Evolutionary conservation across 2,329 filamentous ascomycete genomes (phyloP).

Genomic region (Fusarium nygamai): DNA sequence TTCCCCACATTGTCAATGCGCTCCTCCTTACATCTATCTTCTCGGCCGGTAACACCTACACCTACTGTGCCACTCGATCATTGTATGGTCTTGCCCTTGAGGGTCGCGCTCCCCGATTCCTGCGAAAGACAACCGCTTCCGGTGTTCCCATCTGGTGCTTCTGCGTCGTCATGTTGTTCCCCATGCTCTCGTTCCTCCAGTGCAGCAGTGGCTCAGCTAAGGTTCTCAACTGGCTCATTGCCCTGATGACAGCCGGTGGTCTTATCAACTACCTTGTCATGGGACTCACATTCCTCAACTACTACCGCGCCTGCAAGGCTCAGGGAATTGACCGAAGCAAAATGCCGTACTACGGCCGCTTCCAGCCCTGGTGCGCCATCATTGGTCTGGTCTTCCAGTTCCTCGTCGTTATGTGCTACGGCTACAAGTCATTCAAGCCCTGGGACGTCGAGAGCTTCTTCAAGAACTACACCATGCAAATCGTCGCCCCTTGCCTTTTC

Average conservation of each 20-base stretch:
- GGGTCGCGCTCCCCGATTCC: conserved; percentile 60
- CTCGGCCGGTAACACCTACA: conserved; percentile 62
- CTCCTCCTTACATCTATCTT: conserved; percentile 56
- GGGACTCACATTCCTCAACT: conserved; percentile 57
- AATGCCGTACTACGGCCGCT: conserved; percentile 66
- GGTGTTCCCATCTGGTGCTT: conserved; percentile 72
- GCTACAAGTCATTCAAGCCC: conserved; percentile 62
- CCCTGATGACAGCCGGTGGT: conserved; percentile 65
- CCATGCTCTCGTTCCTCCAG: conserved; percentile 63
- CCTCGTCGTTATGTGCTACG: conserved; percentile 61
- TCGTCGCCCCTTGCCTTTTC: conserved; percentile 64
- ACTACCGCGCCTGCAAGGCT: conserved; percentile 62
- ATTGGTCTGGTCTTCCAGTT: conserved; percentile 55
- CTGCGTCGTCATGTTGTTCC: conserved; percentile 62
- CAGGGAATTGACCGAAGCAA: conserved; percentile 62
- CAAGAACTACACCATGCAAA: conserved; percentile 66
- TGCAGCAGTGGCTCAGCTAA: conserved; percentile 58
- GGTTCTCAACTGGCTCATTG: conserved; percentile 64
- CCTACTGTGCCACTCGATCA: conserved; percentile 61
- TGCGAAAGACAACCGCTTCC: conserved; percentile 66
- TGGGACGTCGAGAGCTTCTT: conserved; percentile 62
- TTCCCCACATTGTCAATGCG: conserved; percentile 69
- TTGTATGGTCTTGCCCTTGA: conserved; percentile 62
- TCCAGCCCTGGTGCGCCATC: conserved; percentile 68
- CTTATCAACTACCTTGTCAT: conserved; percentile 71